Base-by-base conservation (phyloP, 2,329 filamentous ascomycete genomes). In the Aspergillus phoenicis region DNA sequence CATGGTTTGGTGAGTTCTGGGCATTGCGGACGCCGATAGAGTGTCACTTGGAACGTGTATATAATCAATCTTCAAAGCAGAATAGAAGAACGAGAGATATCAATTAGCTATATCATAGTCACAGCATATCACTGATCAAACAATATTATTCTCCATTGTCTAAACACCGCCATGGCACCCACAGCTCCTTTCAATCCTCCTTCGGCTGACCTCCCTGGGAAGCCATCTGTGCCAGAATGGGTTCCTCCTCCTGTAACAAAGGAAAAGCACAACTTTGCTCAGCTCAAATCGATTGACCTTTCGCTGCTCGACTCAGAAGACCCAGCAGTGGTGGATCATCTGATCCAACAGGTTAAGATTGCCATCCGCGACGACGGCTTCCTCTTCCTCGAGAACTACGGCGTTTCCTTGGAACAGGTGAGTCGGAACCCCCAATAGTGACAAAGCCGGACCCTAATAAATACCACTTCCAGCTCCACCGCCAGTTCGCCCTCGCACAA, bases 341-440 rank as follows among this genome's bases (percentile, higher is more conserved):
- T 84, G 3, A 75, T 83, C 4, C 66, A 80, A 47, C 75, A 78
- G 53, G 76, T 78, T 38, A 81, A 81, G 62, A 52, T 62, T 5
- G 79, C 78, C 3, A 81, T 81, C 57, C 73, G 75, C 6, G 74
- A 81, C 22, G 79, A 81, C 63, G 79, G 78, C 0, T 81, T 81
- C 53, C 67, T 81, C 5, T 83, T 82, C 67, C 70, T 84, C 0
- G 78, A 81, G 63, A 82, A 84, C 68, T 83, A 84, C 60, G 82
- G 81, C 15, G 68, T 84, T 24, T 82, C 80, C 1, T 62, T 83
- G 5, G 80, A 79, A 47, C 73, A 82, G 73, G 68, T 69, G 41
- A 61, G 33, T 36, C 2, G 58, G 17, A 28, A 4, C 15, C 6
- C 20, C 8, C 2, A 11, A 47, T 2, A 2, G 2, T 10, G 2